Percentiles rank a stretch among this genome's conserved stretches.
These are phyloP conservation scores for Pseudogymnoascus sp. DNA, from an alignment of 2,329 filamentous ascomycete genomes.

Conservation along the genomic window DNA sequence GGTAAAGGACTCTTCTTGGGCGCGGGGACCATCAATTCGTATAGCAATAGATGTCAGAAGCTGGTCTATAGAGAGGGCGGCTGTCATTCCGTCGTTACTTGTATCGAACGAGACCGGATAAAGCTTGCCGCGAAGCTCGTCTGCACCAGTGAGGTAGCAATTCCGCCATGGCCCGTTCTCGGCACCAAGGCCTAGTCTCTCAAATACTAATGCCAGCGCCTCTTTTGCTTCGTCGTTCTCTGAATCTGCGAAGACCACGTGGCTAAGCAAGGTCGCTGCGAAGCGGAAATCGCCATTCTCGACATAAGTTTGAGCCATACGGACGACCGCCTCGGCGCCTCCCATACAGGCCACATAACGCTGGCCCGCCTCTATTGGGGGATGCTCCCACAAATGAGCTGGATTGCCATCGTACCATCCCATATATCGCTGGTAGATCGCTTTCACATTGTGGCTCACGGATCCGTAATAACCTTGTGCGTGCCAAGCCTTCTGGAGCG, in stretches of 20 bases:
- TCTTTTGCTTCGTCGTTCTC: background rate
- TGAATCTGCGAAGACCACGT: conserved; percentile 27
- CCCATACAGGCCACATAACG: conserved; percentile 32
- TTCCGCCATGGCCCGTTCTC: too few species aligned
- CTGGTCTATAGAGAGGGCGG: too few species aligned
- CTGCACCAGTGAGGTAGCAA: too few species aligned
- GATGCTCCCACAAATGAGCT: conserved; percentile 30
- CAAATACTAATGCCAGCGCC: too few species aligned
- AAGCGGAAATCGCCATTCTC: conserved; percentile 30
- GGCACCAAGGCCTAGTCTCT: too few species aligned
- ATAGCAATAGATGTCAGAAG: too few species aligned
- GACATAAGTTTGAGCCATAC: conserved; percentile 25
- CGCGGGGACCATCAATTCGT: too few species aligned
- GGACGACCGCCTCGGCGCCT: conserved; percentile 25
- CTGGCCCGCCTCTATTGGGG: conserved; percentile 18
- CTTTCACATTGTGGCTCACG: conserved; percentile 33
- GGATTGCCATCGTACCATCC: conserved; percentile 26
- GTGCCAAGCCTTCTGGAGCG: conserved; percentile 26
- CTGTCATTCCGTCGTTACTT: too few species aligned
- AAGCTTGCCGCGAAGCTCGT: too few species aligned
- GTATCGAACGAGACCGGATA: too few species aligned
- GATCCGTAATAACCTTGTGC: conserved; percentile 31
- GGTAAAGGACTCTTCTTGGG: too few species aligned
- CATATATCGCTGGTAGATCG: conserved; percentile 29
- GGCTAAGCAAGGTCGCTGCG: conserved; percentile 31